Conservation (phyloP, 2,329 filamentous ascomycete species). For the Penicillium sp. region DNA sequence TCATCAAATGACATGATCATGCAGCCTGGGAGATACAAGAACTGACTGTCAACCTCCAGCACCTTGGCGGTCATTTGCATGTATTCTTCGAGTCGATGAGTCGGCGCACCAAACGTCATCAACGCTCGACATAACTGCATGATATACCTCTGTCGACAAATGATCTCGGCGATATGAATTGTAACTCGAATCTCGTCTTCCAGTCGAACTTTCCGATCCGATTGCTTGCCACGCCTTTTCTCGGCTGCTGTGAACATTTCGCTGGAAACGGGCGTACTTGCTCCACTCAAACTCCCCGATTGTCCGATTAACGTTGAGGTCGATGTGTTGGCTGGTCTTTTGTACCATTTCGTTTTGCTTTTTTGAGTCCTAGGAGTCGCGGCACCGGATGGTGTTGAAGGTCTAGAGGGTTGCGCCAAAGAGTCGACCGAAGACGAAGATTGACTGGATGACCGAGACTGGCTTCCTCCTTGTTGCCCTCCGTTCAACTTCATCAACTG, state of each 20-base stretch:
- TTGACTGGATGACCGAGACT: slow-evolving; percentile 11
- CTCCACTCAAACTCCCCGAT: slow-evolving; percentile 21
- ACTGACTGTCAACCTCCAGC: slow-evolving; percentile 80
- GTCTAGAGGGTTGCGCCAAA: slow-evolving; percentile 5
- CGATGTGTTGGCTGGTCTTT: slow-evolving; percentile 24
- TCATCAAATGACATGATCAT: slow-evolving; percentile 54
- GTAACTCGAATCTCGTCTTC: slow-evolving; percentile 53
- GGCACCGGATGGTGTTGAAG: slow-evolving; percentile 5
- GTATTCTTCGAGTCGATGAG: slow-evolving; percentile 82
- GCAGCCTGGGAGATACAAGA: slow-evolving; percentile 69
- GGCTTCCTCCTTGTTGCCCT: slow-evolving; percentile 5
- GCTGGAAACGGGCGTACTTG: slow-evolving; percentile 27
- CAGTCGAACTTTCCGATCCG: slow-evolving; percentile 16
- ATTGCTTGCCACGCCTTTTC: slow-evolving; percentile 22
- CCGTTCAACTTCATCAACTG: slow-evolving; percentile 29
- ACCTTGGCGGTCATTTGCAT: slow-evolving; percentile 81
- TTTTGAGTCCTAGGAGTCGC: slow-evolving; percentile 16
- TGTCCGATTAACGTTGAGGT: slow-evolving; percentile 22
- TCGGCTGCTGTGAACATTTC: slow-evolving; percentile 26
- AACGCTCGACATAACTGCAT: slow-evolving; percentile 76
- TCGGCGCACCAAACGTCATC: slow-evolving; percentile 88
- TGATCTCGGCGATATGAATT: slow-evolving; percentile 58
- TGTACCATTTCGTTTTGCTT: slow-evolving; percentile 32
- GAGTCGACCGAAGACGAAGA: slow-evolving; percentile 13
- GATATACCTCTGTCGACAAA: slow-evolving; percentile 75